Evolutionary conservation across 495 filamentous ascomycete genomes (phyloP).

Genomic region (Hypoxylon subgilvum): DNA sequence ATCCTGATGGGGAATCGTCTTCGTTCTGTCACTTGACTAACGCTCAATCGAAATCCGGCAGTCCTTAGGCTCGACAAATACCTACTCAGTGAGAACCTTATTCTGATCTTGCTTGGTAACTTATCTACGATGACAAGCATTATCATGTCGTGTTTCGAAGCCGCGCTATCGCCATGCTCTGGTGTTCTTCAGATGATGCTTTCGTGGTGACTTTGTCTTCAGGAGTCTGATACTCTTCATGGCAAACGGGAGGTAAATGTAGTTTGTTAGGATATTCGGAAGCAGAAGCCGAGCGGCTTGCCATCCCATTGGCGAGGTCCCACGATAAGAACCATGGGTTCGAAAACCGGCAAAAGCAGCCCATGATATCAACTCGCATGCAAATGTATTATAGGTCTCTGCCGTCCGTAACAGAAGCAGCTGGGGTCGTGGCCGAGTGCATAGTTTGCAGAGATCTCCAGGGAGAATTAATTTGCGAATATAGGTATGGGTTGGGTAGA

Average conservation of each 20-base stretch:
- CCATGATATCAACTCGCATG: slow-evolving; percentile 29
- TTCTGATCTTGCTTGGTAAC: background rate
- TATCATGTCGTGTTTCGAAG: background rate
- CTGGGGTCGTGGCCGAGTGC: background rate
- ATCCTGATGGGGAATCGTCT: no score
- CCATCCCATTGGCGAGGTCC: slow-evolving; percentile 31
- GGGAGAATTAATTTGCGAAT: background rate
- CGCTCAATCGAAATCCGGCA: no score
- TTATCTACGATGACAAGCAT: background rate
- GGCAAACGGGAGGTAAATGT: slow-evolving; percentile 8
- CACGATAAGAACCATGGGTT: slow-evolving; percentile 20
- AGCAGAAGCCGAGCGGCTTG: slow-evolving; percentile 18
- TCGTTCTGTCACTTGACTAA: no score
- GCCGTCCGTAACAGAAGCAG: background rate
- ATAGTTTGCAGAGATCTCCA: slow-evolving; percentile 18
- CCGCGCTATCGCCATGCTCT: background rate
- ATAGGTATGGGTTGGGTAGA: no score
- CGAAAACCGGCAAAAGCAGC: slow-evolving; percentile 14
- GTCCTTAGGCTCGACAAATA: no score
- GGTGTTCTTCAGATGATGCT: background rate
- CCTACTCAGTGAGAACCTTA: no score
- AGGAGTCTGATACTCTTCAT: slow-evolving; percentile 2
- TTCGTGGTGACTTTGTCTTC: background rate
- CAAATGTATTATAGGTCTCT: background rate
- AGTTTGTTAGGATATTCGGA: slow-evolving; percentile 26